A percentile compares a stretch with the other conserved stretches of the same genome.
These are phyloP conservation scores for Termitomyces bulborhizus DNA, from an alignment of 768 basidiomycete genomes.

Conservation along the genomic window DNA sequence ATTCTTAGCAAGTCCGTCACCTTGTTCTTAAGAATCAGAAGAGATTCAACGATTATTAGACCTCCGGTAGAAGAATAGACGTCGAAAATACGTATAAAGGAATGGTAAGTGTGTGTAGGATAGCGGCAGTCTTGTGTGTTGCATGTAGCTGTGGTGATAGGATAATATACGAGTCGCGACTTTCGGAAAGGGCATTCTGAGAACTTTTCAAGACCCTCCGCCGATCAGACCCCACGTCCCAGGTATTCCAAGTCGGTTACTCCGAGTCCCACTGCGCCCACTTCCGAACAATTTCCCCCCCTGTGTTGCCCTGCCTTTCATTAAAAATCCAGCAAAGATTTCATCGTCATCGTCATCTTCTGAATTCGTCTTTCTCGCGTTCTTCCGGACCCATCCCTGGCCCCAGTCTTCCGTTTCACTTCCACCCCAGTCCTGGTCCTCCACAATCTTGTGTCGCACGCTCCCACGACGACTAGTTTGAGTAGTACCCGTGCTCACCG, in stretches of 20 bases:
- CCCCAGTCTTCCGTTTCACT: constrained; percentile 22
- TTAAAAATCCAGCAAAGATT: constrained; percentile 17
- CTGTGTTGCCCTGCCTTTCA: constrained; percentile 4
- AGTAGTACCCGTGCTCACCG: constrained; percentile 6
- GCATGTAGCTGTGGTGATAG: background rate
- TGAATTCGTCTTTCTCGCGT: constrained; percentile 13
- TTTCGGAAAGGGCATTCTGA: background rate
- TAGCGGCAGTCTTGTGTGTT: constrained; percentile 3
- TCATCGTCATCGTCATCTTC: constrained; percentile 23
- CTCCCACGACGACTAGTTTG: constrained; percentile 5
- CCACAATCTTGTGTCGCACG: constrained; percentile 12
- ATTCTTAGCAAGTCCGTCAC: background rate
- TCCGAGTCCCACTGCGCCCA: constrained; percentile 18
- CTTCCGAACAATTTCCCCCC: constrained; percentile 15
- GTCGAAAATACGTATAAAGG: constrained; percentile 5
- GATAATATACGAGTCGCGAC: background rate
- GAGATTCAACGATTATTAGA: background rate
- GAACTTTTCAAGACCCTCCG: constrained; percentile 10
- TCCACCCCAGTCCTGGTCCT: constrained; percentile 19
- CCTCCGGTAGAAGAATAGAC: background rate
- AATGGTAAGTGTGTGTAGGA: constrained; percentile 3
- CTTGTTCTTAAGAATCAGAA: no score
- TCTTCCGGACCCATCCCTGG: constrained; percentile 18
- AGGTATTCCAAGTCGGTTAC: constrained; percentile 17
- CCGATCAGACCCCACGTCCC: constrained; percentile 11